Percentiles rank a stretch among this genome's conserved stretches.
Conservation (phyloP, 148 eudicot genomes). For the Linanthus parryae region DNA sequence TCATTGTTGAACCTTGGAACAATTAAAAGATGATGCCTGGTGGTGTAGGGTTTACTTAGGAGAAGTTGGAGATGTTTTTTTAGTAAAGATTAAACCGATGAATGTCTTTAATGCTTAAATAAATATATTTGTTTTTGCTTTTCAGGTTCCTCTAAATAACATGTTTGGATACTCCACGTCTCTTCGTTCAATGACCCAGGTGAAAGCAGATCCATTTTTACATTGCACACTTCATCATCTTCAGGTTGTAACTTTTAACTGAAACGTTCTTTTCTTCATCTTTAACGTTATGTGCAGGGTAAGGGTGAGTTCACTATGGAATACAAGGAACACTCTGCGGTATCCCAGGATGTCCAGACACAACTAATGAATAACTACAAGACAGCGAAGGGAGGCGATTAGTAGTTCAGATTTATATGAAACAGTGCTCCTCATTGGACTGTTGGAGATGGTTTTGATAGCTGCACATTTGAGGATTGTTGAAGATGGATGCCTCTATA, state of each 20-base stretch:
- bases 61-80: no score
- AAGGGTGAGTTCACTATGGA: constrained; percentile 99
- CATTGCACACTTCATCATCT: no score
- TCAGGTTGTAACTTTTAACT: no score
- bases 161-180: constrained; percentile 14
- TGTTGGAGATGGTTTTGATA: neutral
- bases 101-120: no score
- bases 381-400: constrained; percentile 48
- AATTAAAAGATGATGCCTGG: no score
- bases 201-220: no score
- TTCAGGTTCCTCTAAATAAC: constrained; percentile 15
- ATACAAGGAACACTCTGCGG: constrained; percentile 80
- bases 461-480: no score
- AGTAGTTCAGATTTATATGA: neutral
- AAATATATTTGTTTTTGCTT: neutral
- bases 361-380: constrained; percentile 73
- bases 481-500: no score
- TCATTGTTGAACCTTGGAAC: no score
- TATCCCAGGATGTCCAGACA: constrained; percentile 79
- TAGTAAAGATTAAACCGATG: no score
- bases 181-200: constrained; percentile 14
- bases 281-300: constrained; percentile 47
- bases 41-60: no score
- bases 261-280: no score
- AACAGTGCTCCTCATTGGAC: neutral